These are phyloP conservation scores for Nelumbo lutea DNA, from an alignment of 164 flowering plant genomes.

Conservation along the genomic window DNA sequence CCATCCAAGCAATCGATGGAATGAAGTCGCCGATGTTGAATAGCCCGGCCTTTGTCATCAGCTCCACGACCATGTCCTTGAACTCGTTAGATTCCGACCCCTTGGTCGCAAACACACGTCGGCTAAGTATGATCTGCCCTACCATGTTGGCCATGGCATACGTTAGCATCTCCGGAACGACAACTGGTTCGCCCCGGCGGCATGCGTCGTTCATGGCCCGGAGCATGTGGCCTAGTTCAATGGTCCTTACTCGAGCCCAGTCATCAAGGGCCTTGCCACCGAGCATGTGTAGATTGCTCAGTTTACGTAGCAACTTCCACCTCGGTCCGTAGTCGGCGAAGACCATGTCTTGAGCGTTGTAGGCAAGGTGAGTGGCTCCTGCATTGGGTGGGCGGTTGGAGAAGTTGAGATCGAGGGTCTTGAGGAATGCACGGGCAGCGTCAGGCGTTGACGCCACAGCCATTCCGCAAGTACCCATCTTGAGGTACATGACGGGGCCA, in stretches of 20 bases:
- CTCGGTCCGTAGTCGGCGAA: slow-evolving; percentile 34
- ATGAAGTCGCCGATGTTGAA: slow-evolving; percentile 50
- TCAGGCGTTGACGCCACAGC: slow-evolving; percentile 14
- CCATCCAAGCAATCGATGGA: slow-evolving; percentile 41
- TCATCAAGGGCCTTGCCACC: slow-evolving; percentile 34
- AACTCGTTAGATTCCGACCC: slow-evolving; percentile 39
- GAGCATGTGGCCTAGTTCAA: slow-evolving; percentile 34
- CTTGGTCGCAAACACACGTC: slow-evolving; percentile 33
- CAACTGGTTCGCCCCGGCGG: slow-evolving; percentile 20
- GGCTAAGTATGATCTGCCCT: slow-evolving; percentile 36
- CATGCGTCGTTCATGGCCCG: slow-evolving; percentile 24
- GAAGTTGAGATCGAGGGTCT: slow-evolving; percentile 16
- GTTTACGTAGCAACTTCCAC: slow-evolving; percentile 32
- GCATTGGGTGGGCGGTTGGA: slow-evolving; percentile 16
- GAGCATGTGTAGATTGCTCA: slow-evolving; percentile 36
- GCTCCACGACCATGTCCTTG: slow-evolving; percentile 52
- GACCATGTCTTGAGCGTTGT: slow-evolving; percentile 22
- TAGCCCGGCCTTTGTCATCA: slow-evolving; percentile 32
- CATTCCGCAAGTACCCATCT: slow-evolving; percentile 12
- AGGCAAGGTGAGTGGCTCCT: slow-evolving; percentile 13
- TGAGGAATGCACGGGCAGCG: slow-evolving; percentile 13
- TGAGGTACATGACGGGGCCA: slow-evolving; percentile 18
- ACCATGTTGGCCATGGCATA: slow-evolving; percentile 41
- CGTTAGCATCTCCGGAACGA: slow-evolving; percentile 32
- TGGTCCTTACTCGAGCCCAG: slow-evolving; percentile 23